Evolutionary conservation across 164 flowering plant genomes (phyloP).

Genomic region (Aristolochia fimbriata): DNA sequence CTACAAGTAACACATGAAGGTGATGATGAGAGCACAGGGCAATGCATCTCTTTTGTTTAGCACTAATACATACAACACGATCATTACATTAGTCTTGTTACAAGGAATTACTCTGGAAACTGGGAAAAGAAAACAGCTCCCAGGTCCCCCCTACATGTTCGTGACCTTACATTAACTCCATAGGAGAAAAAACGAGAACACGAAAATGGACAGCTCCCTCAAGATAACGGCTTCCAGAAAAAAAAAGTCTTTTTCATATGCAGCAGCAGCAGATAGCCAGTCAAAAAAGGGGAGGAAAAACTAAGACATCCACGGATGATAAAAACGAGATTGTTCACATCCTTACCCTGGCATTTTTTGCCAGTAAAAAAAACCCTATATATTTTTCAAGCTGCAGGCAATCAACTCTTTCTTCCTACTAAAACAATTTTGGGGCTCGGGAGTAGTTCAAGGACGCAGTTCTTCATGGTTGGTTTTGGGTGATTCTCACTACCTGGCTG

Average conservation of each 20-base stretch:
- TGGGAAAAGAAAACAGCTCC: too few relatives aligned
- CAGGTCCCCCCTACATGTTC: too few relatives aligned
- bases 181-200: too few relatives aligned
- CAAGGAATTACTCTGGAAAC: too few relatives aligned
- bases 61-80: too few relatives aligned
- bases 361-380: slow-evolving; percentile 2
- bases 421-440: slow-evolving; percentile 41
- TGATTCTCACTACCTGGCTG: slow-evolving; percentile 23
- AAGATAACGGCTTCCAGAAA: slow-evolving; percentile 8
- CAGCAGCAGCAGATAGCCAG: slow-evolving; percentile 8
- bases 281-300: slow-evolving; percentile 22
- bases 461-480: slow-evolving; percentile 23
- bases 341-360: not conserved
- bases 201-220: slow-evolving; percentile 10
- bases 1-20: too few relatives aligned
- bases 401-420: slow-evolving; percentile 25
- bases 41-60: too few relatives aligned
- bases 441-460: slow-evolving; percentile 24
- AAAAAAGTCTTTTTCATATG: slow-evolving; percentile 1
- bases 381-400: not conserved
- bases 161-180: too few relatives aligned
- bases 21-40: too few relatives aligned
- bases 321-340: not conserved
- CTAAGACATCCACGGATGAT: not conserved
- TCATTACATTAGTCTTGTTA: too few relatives aligned